These are phyloP conservation scores for Microsporum ferrugineum DNA, from an alignment of 2,329 filamentous ascomycete species.

Conservation along the genomic window DNA sequence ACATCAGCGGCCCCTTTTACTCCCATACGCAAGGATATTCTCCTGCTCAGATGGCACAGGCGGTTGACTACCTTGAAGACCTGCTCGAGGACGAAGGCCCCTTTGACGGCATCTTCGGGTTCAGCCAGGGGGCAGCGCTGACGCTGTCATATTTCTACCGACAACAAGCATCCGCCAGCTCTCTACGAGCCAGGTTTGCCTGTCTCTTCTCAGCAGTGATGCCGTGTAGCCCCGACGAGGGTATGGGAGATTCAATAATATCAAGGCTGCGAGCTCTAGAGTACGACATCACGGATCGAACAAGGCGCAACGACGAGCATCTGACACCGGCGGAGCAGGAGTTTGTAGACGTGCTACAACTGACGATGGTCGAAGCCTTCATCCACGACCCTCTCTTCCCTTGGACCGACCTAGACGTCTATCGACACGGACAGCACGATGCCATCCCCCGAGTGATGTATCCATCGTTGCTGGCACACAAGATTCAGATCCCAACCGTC, in stretches of 20 bases:
- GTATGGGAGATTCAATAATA: conserved; percentile 4
- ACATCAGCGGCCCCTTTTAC: not conserved
- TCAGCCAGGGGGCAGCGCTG: conserved; percentile 65
- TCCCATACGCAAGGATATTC: not conserved
- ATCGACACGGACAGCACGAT: not conserved
- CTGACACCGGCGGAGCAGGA: conserved; percentile 4
- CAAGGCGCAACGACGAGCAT: not conserved
- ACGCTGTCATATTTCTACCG: conserved; percentile 28
- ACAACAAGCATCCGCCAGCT: not conserved
- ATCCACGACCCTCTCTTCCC: conserved; percentile 2
- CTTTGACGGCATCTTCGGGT: conserved; percentile 68
- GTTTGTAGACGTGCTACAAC: not conserved
- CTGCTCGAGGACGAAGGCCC: conserved; percentile 44
- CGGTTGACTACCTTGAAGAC: not conserved
- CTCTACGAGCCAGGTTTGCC: conserved; percentile 1
- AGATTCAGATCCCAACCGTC: conserved; percentile 15
- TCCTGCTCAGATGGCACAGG: not conserved
- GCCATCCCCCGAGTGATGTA: conserved; percentile 10
- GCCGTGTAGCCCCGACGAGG: conserved; percentile 6
- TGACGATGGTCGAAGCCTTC: not conserved
- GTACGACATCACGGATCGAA: not conserved
- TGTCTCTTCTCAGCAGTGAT: not conserved
- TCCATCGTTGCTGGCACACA: conserved; percentile 7
- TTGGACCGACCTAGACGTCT: conserved; percentile 7
- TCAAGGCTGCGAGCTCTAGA: not conserved